A percentile compares a stretch with the other conserved stretches of the same genome.
Conservation (phyloP, 768 basidiomycete species). For the Fistulinella prunicolor region DNA sequence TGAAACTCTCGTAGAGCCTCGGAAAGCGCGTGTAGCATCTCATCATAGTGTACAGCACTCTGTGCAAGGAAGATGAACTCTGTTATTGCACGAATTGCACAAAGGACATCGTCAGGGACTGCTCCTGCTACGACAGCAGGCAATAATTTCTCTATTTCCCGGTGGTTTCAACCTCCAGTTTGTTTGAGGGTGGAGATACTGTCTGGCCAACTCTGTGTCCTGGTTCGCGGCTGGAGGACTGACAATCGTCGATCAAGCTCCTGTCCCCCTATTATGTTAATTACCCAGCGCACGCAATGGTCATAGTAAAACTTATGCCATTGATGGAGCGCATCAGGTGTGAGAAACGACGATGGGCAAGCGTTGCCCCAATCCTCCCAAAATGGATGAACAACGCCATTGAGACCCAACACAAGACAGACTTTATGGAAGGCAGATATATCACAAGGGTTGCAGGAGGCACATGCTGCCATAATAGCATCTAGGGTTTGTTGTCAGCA, state of each 20-base stretch:
- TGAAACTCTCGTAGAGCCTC: slow-evolving; percentile 7
- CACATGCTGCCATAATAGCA: neutral
- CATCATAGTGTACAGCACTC: slow-evolving; percentile 5
- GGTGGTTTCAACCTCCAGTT: neutral
- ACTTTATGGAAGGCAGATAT: neutral
- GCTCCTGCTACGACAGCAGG: slow-evolving; percentile 6
- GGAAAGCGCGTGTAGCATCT: slow-evolving; percentile 1
- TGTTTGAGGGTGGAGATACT: slow-evolving; percentile 8
- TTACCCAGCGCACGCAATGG: slow-evolving; percentile 11
- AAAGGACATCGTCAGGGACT: slow-evolving; percentile 28
- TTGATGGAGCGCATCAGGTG: slow-evolving; percentile 27
- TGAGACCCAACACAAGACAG: neutral
- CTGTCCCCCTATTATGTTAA: slow-evolving; percentile 12
- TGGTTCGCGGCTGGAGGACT: slow-evolving; percentile 15
- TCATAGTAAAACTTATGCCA: slow-evolving; percentile 28
- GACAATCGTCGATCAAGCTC: slow-evolving; percentile 30
- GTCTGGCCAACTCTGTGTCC: slow-evolving; percentile 2
- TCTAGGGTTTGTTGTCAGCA: slow-evolving; percentile 1
- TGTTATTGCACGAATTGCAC: slow-evolving; percentile 32
- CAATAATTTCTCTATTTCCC: slow-evolving; percentile 5
- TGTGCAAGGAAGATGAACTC: slow-evolving; percentile 41
- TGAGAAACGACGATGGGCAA: slow-evolving; percentile 21
- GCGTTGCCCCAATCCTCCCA: slow-evolving; percentile 30
- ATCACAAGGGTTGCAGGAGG: neutral
- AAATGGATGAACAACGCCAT: slow-evolving; percentile 27